Evolutionary conservation across 176 grass and related monocot species (phyloP).

Genomic region (Ensete ventricosum): DNA sequence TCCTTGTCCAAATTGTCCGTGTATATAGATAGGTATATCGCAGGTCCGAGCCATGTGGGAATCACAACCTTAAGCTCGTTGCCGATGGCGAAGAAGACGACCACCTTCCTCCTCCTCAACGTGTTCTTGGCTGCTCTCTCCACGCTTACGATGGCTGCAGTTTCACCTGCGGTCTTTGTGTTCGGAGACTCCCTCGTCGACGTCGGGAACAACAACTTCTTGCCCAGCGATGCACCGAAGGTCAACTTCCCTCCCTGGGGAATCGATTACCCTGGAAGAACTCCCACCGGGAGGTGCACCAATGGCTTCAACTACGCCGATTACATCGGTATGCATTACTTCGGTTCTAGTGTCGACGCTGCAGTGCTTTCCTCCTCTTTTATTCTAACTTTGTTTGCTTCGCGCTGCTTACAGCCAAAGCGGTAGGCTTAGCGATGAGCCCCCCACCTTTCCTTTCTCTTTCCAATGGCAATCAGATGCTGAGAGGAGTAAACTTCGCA

Average conservation of each 20-base stretch:
- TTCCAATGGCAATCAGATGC: neutral
- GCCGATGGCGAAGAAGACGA: too few species aligned
- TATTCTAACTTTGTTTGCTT: neutral
- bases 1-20: too few species aligned
- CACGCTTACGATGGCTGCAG: neutral
- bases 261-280: slow-evolving; percentile 12
- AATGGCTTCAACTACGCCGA: slow-evolving; percentile 31
- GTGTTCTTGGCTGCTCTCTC: neutral
- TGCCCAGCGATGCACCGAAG: neutral
- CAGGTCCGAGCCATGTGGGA: too few species aligned
- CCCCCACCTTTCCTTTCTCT: slow-evolving; percentile 35
- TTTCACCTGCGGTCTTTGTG: slow-evolving; percentile 22
- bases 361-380: neutral
- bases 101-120: neutral
- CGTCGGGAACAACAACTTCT: slow-evolving; percentile 22
- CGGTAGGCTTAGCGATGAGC: slow-evolving; percentile 25
- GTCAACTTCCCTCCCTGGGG: slow-evolving; percentile 24
- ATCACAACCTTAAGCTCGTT: too few species aligned
- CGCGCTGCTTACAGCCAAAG: slow-evolving; percentile 11
- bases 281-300: slow-evolving; percentile 25
- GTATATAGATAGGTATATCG: too few species aligned
- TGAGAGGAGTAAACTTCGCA: slow-evolving; percentile 33
- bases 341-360: neutral
- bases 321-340: slow-evolving; percentile 6
- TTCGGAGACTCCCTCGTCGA: slow-evolving; percentile 31